Evolutionary conservation across 2,329 filamentous ascomycete genomes (phyloP).

Genomic region (Colletotrichum spaethianum): DNA sequence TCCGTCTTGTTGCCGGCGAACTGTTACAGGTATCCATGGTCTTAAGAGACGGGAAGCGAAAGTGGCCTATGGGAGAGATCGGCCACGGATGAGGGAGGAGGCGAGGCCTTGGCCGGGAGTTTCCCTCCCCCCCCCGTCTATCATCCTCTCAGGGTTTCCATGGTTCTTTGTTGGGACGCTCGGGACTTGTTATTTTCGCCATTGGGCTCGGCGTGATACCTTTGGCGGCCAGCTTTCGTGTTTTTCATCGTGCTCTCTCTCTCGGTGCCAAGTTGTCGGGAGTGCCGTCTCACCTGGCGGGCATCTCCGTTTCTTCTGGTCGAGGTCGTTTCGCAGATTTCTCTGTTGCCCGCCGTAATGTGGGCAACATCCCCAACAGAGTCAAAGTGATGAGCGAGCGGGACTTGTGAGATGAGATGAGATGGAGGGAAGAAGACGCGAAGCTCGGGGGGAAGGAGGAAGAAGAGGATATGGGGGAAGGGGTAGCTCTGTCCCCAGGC

Average conservation of each 20-base stretch:
- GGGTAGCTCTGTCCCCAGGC: not conserved
- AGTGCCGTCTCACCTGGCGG: conserved; percentile 1
- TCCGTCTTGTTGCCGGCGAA: conserved; percentile 24
- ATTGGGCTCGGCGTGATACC: conserved; percentile 12
- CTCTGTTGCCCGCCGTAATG: conserved; percentile 23
- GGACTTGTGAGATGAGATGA: conserved; percentile 33
- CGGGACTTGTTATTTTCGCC: not conserved
- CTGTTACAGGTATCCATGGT: conserved; percentile 29
- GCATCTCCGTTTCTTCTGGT: conserved; percentile 12
- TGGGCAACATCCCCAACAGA: conserved; percentile 33
- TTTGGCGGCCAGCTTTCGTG: not conserved
- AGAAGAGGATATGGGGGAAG: not conserved
- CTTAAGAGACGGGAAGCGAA: conserved; percentile 29
- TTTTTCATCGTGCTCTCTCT: conserved; percentile 2
- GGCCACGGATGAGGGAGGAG: not conserved
- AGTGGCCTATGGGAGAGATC: not conserved
- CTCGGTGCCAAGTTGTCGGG: not conserved
- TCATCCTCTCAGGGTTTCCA: not conserved
- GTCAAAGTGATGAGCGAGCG: conserved; percentile 27
- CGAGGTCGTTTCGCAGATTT: conserved; percentile 15
- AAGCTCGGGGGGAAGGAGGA: conserved; percentile 32
- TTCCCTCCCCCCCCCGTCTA: no score
- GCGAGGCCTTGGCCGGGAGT: conserved; percentile 1
- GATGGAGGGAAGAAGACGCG: conserved; percentile 15
- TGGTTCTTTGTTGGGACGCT: conserved; percentile 13